These are phyloP conservation scores for Caulochytrium protostelioides DNA, from an alignment of 371 early-diverging fungal species.

Conservation along the genomic window DNA sequence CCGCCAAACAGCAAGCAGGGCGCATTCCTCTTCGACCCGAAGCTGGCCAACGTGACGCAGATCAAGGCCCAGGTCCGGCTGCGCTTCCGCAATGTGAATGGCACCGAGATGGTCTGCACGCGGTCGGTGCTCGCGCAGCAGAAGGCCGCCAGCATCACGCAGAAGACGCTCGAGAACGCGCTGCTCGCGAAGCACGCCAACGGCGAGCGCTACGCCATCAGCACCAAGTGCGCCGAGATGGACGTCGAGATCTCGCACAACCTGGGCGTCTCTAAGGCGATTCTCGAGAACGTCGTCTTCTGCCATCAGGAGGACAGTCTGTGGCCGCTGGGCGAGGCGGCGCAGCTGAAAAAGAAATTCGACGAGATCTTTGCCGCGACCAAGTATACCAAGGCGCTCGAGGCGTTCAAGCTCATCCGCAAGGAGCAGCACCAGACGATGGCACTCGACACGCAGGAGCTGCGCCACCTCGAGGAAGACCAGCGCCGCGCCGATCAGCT, in stretches of 20 bases:
- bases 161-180: conserved; percentile 73
- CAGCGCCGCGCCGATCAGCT: conserved; percentile 52
- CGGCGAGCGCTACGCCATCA: conserved; percentile 39
- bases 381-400: conserved; percentile 81
- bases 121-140: conserved; percentile 63
- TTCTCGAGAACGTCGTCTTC: conserved; percentile 97
- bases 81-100: conserved; percentile 56
- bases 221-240: conserved; percentile 62
- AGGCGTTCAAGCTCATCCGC: conserved; percentile 48
- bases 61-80: conserved; percentile 89
- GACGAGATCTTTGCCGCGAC: conserved; percentile 97
- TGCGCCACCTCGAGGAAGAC: conserved; percentile 43
- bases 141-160: conserved; percentile 26
- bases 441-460: conserved; percentile 37
- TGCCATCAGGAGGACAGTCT: conserved; percentile 99
- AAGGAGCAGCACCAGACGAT: conserved; percentile 49
- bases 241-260: conserved; percentile 66
- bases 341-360: conserved; percentile 86
- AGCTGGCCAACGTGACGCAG: conserved; percentile 60
- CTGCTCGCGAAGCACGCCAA: conserved; percentile 34
- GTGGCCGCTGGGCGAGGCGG: conserved; percentile 93
- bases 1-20: conserved; percentile 87
- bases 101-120: conserved; percentile 48
- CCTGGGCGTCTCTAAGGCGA: conserved; percentile 74
- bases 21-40: conserved; percentile 94